Base-by-base conservation (phyloP, 306 rosid genomes). In the Herpetospermum pedunculosum region DNA sequence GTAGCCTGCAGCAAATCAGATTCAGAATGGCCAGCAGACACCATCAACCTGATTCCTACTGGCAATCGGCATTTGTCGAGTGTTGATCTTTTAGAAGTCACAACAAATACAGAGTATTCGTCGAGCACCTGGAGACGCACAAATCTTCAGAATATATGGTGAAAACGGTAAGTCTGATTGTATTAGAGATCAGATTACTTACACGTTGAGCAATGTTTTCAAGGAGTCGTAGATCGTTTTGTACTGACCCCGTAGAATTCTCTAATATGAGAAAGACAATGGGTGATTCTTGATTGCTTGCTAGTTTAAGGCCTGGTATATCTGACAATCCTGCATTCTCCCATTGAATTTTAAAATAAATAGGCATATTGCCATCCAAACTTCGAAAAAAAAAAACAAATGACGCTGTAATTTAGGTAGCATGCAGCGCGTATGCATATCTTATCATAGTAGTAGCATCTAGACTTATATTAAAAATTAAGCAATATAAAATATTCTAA, bases 271-370 rank as follows among this genome's bases (percentile, higher is more conserved):
- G 90, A 80, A 88, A 91, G 72, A 95, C 86, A 77, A 95, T 85
- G 5, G 99, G 99, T 8, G 97, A 89, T 83, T 91, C 96, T 48
- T 86, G 89, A 85, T 84, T 83, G 80, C 99, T 95, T 54, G 78
- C 87, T 30, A 95, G 63, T 72, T 73, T 82, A 72, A 95, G 84
- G 70, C 96, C 92, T 2, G 75, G 81, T 72, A 85, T 28, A 54
- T 83, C 85, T 21, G 90, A 83, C 80, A 95, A 81, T 73, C 89
- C 97, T 95, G 92, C 77, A 88, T 72, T 72, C 67, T 35, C 81
- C 81, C 40, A 77, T n/a, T n/a, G 15, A 81, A 5, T 41, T 64
- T 26, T 54, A 26, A 65, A 65, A 65, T 38, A 23, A 63, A 40
- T 35, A 40, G 5, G n/a, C 34, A 21, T 12, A 23, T 35, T 60